Conservation (phyloP, 495 filamentous ascomycete species). For the Penicillium coprophilum region DNA sequence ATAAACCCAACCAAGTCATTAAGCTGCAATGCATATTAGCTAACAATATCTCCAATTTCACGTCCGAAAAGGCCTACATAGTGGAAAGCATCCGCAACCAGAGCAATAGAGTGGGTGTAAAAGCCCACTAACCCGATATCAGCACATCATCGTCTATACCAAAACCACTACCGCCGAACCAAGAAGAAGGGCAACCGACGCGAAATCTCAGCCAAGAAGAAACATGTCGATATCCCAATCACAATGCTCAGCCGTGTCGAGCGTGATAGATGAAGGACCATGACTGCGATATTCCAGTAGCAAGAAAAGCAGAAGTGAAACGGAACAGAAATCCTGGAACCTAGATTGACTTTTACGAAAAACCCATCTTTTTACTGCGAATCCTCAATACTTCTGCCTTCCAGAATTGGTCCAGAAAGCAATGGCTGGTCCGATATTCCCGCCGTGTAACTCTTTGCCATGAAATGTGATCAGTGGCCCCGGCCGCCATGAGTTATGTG, state of each 20-base stretch:
- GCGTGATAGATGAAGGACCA: conserved; percentile 34
- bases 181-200: conserved; percentile 26
- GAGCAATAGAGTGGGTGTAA: conserved; percentile 76
- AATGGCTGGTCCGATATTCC: conserved; percentile 14
- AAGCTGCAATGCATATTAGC: conserved; percentile 51
- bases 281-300: conserved; percentile 8
- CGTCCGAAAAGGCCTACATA: conserved; percentile 57
- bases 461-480: background rate
- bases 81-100: conserved; percentile 92
- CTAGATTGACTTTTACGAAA: background rate
- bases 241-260: conserved; percentile 44
- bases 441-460: conserved; percentile 19
- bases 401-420: conserved; percentile 12
- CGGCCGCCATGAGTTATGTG: conserved; percentile 15
- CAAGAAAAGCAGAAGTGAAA: background rate
- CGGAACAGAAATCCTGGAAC: background rate
- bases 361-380: background rate
- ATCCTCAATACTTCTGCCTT: conserved; percentile 13
- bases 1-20: conserved; percentile 88
- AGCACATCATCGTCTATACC: conserved; percentile 3
- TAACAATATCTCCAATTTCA: background rate
- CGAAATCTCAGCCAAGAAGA: conserved; percentile 53
- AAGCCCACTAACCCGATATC: conserved; percentile 59
- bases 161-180: background rate
- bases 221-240: conserved; percentile 50